These are phyloP conservation scores for Macrolepiota dolichaula DNA, from an alignment of 768 basidiomycete genomes.

Conservation along the genomic window DNA sequence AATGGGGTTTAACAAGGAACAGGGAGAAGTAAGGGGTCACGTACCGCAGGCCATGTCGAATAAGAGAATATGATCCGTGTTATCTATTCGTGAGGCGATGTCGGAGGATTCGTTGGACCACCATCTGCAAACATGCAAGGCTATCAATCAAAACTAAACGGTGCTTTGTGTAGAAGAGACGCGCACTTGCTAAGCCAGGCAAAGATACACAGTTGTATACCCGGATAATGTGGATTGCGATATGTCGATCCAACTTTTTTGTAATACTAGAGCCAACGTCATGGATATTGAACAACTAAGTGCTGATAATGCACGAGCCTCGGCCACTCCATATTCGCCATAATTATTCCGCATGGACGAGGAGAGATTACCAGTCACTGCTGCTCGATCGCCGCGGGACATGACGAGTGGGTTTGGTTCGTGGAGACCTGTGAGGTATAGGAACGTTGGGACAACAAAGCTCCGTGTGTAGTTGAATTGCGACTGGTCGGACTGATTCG, in stretches of 20 bases:
- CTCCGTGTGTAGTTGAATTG: too few relatives aligned
- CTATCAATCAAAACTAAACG: not conserved
- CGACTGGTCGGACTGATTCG: too few relatives aligned
- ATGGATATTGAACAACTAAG: not conserved
- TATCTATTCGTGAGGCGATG: slow-evolving; percentile 12
- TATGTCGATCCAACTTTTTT: slow-evolving; percentile 63
- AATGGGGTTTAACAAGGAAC: not conserved
- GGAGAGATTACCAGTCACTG: slow-evolving; percentile 30
- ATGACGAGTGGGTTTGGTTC: slow-evolving; percentile 13
- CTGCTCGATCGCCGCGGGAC: slow-evolving; percentile 32
- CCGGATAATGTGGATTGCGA: slow-evolving; percentile 72
- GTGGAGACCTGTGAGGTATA: too few relatives aligned
- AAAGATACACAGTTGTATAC: slow-evolving; percentile 52
- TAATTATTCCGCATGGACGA: slow-evolving; percentile 39
- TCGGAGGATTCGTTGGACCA: slow-evolving; percentile 30
- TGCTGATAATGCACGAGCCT: slow-evolving; percentile 30
- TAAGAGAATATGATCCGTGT: slow-evolving; percentile 28
- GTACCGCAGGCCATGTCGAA: slow-evolving; percentile 60
- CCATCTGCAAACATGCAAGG: slow-evolving; percentile 27
- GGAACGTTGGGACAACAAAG: too few relatives aligned
- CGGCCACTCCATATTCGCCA: slow-evolving; percentile 48
- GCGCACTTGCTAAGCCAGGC: slow-evolving; percentile 49
- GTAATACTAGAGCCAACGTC: slow-evolving; percentile 45
- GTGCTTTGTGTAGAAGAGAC: not conserved
- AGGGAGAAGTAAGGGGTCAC: slow-evolving; percentile 24